A percentile compares a stretch with the other conserved stretches of the same genome.
Evolutionary conservation across 495 filamentous ascomycete genomes (phyloP).

Genomic region (Penicillium simplicissimum): DNA sequence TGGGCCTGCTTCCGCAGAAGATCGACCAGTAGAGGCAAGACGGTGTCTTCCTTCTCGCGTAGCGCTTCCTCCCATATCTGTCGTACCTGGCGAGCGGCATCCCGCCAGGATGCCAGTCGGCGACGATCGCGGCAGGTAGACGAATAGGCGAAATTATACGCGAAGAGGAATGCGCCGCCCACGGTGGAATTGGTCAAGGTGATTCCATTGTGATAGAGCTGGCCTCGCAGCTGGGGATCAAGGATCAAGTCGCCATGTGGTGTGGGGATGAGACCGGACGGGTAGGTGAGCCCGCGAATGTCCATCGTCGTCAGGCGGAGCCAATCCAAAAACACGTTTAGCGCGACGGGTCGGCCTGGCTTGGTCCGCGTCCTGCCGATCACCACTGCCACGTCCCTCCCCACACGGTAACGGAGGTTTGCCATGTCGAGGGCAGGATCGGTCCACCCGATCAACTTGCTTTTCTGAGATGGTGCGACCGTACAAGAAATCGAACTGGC

Average conservation of each 20-base stretch:
- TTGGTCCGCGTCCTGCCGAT: slow-evolving; percentile 14
- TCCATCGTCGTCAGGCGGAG: neutral
- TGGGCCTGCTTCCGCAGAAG: too few relatives aligned
- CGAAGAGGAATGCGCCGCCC: neutral
- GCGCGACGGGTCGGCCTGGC: slow-evolving; percentile 4
- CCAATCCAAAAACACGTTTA: neutral
- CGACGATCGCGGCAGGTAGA: neutral
- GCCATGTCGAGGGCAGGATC: slow-evolving; percentile 7
- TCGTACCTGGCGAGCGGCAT: neutral
- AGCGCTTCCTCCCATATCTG: neutral
- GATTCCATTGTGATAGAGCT: neutral
- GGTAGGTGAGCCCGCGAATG: neutral
- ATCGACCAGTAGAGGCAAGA: neutral
- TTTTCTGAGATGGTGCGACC: neutral
- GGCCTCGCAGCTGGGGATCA: neutral
- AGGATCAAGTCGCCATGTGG: neutral
- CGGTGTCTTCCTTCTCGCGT: neutral
- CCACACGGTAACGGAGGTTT: slow-evolving; percentile 11
- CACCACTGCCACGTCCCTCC: slow-evolving; percentile 25
- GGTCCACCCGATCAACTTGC: neutral
- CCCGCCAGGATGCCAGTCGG: neutral
- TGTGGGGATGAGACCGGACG: neutral
- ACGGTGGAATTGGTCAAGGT: neutral
- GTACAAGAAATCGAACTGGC: neutral
- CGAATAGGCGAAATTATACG: neutral